Percentiles rank a stretch among this genome's conserved stretches.
These are phyloP conservation scores for Botrytis squamosa DNA, from an alignment of 2,329 filamentous ascomycete species.

Conservation along the genomic window DNA sequence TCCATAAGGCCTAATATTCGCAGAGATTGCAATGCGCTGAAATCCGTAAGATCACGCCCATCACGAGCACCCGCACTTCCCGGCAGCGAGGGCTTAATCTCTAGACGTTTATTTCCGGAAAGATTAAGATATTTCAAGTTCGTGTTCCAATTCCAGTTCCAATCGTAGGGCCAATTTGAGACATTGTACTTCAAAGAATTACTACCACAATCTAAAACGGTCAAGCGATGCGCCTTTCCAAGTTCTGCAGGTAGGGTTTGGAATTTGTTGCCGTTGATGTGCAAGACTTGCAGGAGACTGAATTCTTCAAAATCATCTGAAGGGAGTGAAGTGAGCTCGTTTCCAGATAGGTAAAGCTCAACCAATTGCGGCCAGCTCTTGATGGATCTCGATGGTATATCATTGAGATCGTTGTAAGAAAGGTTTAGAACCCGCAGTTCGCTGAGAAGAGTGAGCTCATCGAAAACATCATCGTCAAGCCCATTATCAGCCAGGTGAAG, in stretches of 20 bases:
- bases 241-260: slow-evolving; percentile 94
- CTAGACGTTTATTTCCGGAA: slow-evolving; percentile 92
- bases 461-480: slow-evolving; percentile 91
- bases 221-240: slow-evolving; percentile 87
- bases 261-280: slow-evolving; percentile 98
- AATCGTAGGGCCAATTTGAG: slow-evolving; percentile 97
- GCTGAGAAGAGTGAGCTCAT: slow-evolving; percentile 77
- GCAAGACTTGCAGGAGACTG: slow-evolving; percentile 80
- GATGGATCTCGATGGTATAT: slow-evolving; percentile 85
- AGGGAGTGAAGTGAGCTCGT: slow-evolving; percentile 86
- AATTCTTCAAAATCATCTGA: slow-evolving; percentile 92
- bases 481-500: slow-evolving; percentile 91
- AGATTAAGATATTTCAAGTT: slow-evolving; percentile 94
- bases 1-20: slow-evolving; percentile 94
- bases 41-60: slow-evolving; percentile 79
- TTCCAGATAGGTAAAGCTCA: slow-evolving; percentile 92
- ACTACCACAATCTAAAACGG: slow-evolving; percentile 90
- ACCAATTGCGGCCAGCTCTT: slow-evolving; percentile 86
- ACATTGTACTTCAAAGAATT: slow-evolving; percentile 98
- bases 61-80: slow-evolving; percentile 67
- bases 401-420: slow-evolving; percentile 91
- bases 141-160: slow-evolving; percentile 99
- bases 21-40: slow-evolving; percentile 78
- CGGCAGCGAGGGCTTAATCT: slow-evolving; percentile 77
- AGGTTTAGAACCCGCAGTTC: slow-evolving; percentile 89